Conservation (phyloP, 768 basidiomycete genomes). For the Trametopsis cervina region DNA sequence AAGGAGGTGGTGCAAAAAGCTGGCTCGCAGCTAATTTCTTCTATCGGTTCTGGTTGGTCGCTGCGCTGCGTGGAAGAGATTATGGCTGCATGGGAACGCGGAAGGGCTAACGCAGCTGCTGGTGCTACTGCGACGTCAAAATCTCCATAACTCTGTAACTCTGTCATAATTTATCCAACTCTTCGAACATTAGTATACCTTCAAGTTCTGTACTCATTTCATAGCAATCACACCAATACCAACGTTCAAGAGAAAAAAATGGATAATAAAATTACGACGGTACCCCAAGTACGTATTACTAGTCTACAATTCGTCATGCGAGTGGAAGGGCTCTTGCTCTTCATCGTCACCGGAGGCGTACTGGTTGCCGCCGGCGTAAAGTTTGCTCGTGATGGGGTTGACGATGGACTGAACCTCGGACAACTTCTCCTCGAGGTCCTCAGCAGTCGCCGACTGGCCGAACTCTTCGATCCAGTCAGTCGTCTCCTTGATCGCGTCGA, state of each 20-base stretch:
- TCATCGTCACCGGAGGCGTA: constrained; percentile 32
- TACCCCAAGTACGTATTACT: not conserved
- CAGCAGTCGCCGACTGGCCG: constrained; percentile 65
- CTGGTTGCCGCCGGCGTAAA: constrained; percentile 45
- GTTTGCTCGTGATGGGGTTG: constrained; percentile 80
- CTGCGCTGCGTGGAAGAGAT: constrained; percentile 62
- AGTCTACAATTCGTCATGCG: constrained; percentile 49
- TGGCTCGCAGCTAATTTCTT: constrained; percentile 72
- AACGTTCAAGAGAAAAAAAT: no score
- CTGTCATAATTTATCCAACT: no score
- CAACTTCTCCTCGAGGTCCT: constrained; percentile 91
- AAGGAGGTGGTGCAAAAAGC: constrained; percentile 83
- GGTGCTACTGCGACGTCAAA: no score
- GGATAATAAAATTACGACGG: not conserved
- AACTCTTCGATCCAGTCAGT: constrained; percentile 91
- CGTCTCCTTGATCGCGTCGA: constrained; percentile 77
- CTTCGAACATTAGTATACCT: no score
- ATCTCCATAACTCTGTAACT: no score
- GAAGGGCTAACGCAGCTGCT: no score
- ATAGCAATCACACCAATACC: no score
- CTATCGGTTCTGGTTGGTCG: constrained; percentile 69
- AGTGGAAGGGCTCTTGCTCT: constrained; percentile 32
- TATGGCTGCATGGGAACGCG: constrained; percentile 43
- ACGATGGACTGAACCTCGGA: constrained; percentile 62
- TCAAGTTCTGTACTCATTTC: no score